Evolutionary conservation across 2,329 filamentous ascomycete species (phyloP).

Genomic region (Exophiala oligosperma): DNA sequence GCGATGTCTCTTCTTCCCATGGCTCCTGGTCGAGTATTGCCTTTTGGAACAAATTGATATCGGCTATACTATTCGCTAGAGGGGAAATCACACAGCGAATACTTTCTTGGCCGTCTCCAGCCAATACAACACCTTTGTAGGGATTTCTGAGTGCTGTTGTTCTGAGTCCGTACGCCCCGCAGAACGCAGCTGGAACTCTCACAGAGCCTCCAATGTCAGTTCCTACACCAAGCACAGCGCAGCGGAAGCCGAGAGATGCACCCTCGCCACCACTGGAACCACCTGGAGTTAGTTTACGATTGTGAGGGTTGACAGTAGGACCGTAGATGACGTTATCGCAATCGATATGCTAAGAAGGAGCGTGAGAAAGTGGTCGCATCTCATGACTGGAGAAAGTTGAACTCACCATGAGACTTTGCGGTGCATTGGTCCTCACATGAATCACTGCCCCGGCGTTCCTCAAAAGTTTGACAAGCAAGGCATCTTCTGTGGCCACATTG

Average conservation of each 20-base stretch:
- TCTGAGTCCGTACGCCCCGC: slow-evolving; percentile 36
- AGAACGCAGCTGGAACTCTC: slow-evolving; percentile 36
- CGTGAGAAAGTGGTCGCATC: background rate
- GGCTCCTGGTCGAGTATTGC: slow-evolving; percentile 46
- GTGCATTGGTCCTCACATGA: slow-evolving; percentile 55
- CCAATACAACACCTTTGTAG: slow-evolving; percentile 18
- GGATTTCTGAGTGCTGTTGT: slow-evolving; percentile 45
- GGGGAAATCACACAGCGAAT: slow-evolving; percentile 56
- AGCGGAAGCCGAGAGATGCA: slow-evolving; percentile 53
- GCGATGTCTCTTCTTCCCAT: slow-evolving; percentile 54
- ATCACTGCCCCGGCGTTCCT: slow-evolving; percentile 43
- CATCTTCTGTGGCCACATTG: slow-evolving; percentile 30
- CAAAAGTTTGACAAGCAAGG: slow-evolving; percentile 36
- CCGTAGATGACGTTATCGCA: slow-evolving; percentile 40
- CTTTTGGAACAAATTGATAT: slow-evolving; percentile 45
- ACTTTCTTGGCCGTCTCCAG: slow-evolving; percentile 17
- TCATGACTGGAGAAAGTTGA: background rate
- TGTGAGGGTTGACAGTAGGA: slow-evolving; percentile 54
- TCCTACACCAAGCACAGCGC: slow-evolving; percentile 56
- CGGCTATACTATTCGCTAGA: slow-evolving; percentile 53
- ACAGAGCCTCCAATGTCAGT: slow-evolving; percentile 40
- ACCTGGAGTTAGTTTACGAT: slow-evolving; percentile 51
- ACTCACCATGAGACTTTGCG: slow-evolving; percentile 51
- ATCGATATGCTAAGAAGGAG: slow-evolving; percentile 32
- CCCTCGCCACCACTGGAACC: slow-evolving; percentile 60